Evolutionary conservation across 208 protist genomes (phyloP).

Genomic region (Acanthamoeba lenticulata): DNA sequence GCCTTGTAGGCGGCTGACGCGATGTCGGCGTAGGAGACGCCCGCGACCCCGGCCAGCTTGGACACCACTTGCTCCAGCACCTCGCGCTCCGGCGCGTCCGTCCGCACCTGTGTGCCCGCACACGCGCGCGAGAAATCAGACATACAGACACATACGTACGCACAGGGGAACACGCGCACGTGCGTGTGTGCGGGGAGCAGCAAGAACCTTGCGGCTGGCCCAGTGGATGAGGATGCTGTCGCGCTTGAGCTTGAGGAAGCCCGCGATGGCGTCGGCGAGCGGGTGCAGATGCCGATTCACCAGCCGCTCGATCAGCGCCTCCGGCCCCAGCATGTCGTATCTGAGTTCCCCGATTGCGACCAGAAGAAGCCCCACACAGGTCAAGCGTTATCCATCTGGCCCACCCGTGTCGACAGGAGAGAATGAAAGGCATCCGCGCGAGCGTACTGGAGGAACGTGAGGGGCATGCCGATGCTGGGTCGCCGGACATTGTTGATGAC

Average conservation of each 20-base stretch:
- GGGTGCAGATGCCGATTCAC: constrained; percentile 89
- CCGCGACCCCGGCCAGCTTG: constrained; percentile 76
- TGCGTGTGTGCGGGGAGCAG: too few relatives aligned
- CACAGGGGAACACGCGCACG: not conserved
- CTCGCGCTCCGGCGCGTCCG: not conserved
- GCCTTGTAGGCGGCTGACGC: constrained; percentile 75
- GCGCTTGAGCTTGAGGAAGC: constrained; percentile 73
- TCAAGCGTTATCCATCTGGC: constrained; percentile 56
- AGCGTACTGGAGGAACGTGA: constrained; percentile 91
- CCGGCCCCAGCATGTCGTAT: constrained; percentile 67
- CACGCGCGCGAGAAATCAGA: not conserved
- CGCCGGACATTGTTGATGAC: constrained; percentile 90
- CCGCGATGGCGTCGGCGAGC: constrained; percentile 89
- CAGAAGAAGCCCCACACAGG: constrained; percentile 73
- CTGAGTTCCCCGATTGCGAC: not conserved
- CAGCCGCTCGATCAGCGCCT: constrained; percentile 88
- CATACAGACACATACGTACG: not conserved
- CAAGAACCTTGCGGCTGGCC: constrained; percentile 92
- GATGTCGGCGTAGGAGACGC: constrained; percentile 86
- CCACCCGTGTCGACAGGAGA: not conserved
- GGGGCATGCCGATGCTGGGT: constrained; percentile 87
- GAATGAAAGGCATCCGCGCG: not conserved
- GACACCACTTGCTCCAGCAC: constrained; percentile 20
- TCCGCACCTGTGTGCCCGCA: not conserved
- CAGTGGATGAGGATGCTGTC: constrained; percentile 93